Evolutionary conservation across 495 filamentous ascomycete species (phyloP).

Genomic region (Penicillium longicatenatum): DNA sequence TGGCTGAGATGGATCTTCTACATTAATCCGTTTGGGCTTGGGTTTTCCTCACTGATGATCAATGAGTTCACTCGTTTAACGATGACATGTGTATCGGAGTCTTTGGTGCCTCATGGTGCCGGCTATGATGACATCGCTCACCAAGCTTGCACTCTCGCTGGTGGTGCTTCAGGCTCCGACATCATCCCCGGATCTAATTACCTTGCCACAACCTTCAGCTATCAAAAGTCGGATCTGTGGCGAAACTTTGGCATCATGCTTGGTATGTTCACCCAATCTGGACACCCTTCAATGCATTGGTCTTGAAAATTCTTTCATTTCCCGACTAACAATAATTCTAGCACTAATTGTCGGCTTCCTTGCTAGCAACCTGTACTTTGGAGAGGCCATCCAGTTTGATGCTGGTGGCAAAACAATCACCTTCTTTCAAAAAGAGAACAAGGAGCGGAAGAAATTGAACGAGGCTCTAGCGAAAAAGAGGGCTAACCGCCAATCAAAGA

Average conservation of each 20-base stretch:
- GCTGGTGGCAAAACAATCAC: slow-evolving; percentile 78
- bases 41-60: slow-evolving; percentile 76
- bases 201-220: slow-evolving; percentile 63
- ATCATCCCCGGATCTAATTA: slow-evolving; percentile 63
- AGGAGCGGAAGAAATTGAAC: slow-evolving; percentile 70
- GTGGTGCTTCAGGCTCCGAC: slow-evolving; percentile 62
- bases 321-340: background rate
- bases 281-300: background rate
- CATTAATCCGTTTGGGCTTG: slow-evolving; percentile 74
- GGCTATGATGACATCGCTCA: slow-evolving; percentile 66
- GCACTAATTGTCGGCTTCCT: slow-evolving; percentile 70
- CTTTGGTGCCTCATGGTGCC: slow-evolving; percentile 64
- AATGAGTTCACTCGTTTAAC: slow-evolving; percentile 73
- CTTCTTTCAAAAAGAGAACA: slow-evolving; percentile 71
- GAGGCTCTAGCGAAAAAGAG: slow-evolving; percentile 59
- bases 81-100: slow-evolving; percentile 63
- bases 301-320: background rate
- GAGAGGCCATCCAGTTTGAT: slow-evolving; percentile 74
- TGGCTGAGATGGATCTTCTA: slow-evolving; percentile 85
- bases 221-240: slow-evolving; percentile 64
- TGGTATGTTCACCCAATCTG: background rate
- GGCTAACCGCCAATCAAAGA: slow-evolving; percentile 52
- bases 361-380: slow-evolving; percentile 66
- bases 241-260: slow-evolving; percentile 76
- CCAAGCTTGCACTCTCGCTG: slow-evolving; percentile 74